Evolutionary conservation across 208 protist species (phyloP).

Genomic region (Acanthamoeba healyi): DNA sequence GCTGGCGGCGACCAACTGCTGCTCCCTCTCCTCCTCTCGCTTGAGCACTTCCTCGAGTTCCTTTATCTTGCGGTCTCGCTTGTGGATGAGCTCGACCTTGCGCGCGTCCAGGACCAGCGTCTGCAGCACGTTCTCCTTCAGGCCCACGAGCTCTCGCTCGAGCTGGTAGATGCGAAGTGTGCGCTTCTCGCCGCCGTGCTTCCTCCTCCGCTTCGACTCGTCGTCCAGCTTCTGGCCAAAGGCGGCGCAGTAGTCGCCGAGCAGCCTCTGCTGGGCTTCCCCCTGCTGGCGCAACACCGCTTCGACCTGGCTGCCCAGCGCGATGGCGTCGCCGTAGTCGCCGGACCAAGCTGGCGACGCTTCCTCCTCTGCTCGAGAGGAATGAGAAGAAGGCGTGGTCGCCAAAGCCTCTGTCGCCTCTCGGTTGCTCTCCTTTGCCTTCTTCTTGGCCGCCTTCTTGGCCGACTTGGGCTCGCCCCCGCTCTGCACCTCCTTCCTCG

Average conservation of each 20-base stretch:
- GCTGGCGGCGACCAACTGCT: neutral
- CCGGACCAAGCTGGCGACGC: neutral
- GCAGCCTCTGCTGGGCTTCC: neutral
- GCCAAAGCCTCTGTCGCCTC: neutral
- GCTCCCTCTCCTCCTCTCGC: constrained; percentile 31
- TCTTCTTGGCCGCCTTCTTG: neutral
- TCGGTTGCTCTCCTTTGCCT: neutral
- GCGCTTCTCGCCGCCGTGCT: neutral
- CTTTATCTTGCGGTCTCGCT: neutral
- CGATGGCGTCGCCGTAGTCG: neutral
- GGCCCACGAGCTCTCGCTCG: constrained; percentile 22
- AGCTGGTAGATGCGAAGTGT: neutral
- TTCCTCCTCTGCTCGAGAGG: neutral
- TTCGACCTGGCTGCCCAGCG: neutral
- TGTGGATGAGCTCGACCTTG: constrained; percentile 38
- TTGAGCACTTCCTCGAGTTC: constrained; percentile 13
- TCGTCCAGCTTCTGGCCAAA: neutral
- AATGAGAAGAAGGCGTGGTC: too few relatives aligned
- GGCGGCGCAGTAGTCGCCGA: neutral
- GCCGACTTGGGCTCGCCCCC: too few relatives aligned
- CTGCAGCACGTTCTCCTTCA: constrained; percentile 42
- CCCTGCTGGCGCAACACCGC: neutral
- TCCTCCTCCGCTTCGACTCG: neutral
- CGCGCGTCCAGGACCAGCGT: constrained; percentile 28
- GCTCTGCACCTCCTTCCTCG: neutral